Base-by-base conservation (phyloP, 805 yeast species). In the Pichia exigua region DNA sequence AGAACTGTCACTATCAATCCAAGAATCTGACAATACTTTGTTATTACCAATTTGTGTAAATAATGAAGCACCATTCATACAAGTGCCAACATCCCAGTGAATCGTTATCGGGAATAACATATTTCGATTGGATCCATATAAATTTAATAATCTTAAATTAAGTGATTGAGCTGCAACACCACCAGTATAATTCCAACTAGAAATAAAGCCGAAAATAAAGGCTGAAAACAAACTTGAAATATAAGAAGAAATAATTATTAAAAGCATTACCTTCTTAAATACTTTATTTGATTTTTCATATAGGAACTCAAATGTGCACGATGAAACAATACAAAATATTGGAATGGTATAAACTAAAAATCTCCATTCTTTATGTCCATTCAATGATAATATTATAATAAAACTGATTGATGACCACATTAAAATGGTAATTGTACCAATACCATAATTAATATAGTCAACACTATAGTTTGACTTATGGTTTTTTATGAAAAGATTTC, bases 281-380 rank as follows among this genome's bases (percentile, higher is more conserved):
- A 28, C 8, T 35, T 21, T 45, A 10, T 12, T 12, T 4, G 13
- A 18, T 18, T 20, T 38, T 12, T 21, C 3, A 3, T 46, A 15
- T 7, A 47, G 13, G 35, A 45, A 53, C 40, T 55, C 56, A 38
- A 49, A 21, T 17, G 42, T 38, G 24, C 46, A 41, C 15, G 58
- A 52, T 21, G 48, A 47, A 13, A 47, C 49, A 18, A 49, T 59
- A 0, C 85, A 79, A 52, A 88, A 65, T 0, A 83, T 72, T 1
- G 97, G 97, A 4, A 85, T 69, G 0, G 82, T 71, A 65, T 91
- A 92, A 18, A 85, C 72, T 42, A 92, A 81, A 61, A 92, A 92
- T 59, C 97, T 77, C 95, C 95, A 88, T 71, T 92, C 98, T 64
- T 92, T 92, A 61, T 92, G 97, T 3, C 94, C 90, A 65, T 87